Base-by-base conservation (phyloP, 2,329 filamentous ascomycete species). In the Colletotrichum sidae region DNA sequence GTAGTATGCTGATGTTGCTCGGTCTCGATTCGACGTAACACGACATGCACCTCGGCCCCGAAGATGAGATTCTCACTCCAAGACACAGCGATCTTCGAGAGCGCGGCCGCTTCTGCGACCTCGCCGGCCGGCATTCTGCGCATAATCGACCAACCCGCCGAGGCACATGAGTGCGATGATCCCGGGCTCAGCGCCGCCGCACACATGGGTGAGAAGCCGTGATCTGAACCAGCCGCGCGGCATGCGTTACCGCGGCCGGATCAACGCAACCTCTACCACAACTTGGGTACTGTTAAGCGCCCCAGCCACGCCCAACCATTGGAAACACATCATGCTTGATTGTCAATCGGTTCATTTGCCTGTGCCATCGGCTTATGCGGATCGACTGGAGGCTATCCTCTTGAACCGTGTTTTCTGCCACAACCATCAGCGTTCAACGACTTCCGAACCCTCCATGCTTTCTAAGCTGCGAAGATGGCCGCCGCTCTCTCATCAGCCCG, bases 21-120 rank as follows among this genome's bases (percentile, higher is more conserved):
- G 25, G 25, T 25, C 25, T 25, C 25, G 25, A 25, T 5, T 25
- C 25, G 25, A 25, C 25, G 25, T 25, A 25, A 25, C 25, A 25
- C 25, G 25, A 25, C 25, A 25, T 25, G 25, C 25, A 25, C 25
- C 25, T 25, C 25, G 34, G 12, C 13, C 38, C 55, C 44, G 44
- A 41, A 10, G 33, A 51, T 56, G 38, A 17, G 46, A 33, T 45
- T 51, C 45, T 38, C 33, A 38, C 11, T 51, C 52, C 44, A 38
- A 57, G 55, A 58, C 46, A 44, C 49, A 4, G 37, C 33, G 50
- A 65, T 67, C 64, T 67, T 50, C 42, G 25, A 44, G 34, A n/a
- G 44, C 10, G 34, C 52, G 62, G 42, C 49, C 56, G 33, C 13
- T 66, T 51, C 57, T 67, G 65, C 61, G 56, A 52, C 65, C 65